Evolutionary conservation across 208 protist genomes (phyloP), one percentile per base, ranked within the genome.

Genomic region (Leishmania arabica): DNA sequence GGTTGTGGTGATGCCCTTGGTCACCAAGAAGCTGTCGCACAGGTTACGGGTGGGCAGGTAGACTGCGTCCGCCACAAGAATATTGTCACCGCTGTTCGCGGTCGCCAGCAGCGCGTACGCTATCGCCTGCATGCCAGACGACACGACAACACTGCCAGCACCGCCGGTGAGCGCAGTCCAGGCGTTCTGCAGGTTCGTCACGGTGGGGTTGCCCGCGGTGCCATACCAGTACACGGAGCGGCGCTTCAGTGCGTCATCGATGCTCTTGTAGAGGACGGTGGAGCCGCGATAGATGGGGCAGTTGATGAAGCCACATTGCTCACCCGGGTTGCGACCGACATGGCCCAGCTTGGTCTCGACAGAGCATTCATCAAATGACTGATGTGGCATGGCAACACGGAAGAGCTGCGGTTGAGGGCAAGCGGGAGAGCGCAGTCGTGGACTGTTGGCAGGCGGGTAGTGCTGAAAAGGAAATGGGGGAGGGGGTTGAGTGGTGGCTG

Each of bases 271-370:
- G 53, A 88, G 64, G 53, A 75, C 82, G 11, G 85, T 86, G 49
- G 81, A 88, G 65, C 81, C 85, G 64, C 85, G 81, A 64, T 85
- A 86, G 66, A 88, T 82, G 27, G 81, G 81, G 47, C 78, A 81
- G 79, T 88, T 88, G 73, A 88, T 68, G 79, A 88, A 88, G 81
- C 81, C 71, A 34, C 7, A 11, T 76, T 88, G 81, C 65, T 81
- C 60, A 2, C 24, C 70, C 37, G 85, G 75, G 60, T 81, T 66
- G 37, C 85, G 85, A 31, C 81, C 85, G 15, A 85, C 34, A 15
- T 79, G 85, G 78, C 79, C 85, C 70, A 88, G 75, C 56, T 37
- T 65, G 42, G 85, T 86, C 74, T 88, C 80, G 34, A 88, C 15
- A 15, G 76, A 80, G 15, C 1, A 40, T 56, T 74, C 7, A 51